A percentile compares a stretch with the other conserved stretches of the same genome.
phyloP scores from a whole-genome alignment of 2,329 filamentous ascomycete genomes.

The Aureobasidium zeae region DNA sequence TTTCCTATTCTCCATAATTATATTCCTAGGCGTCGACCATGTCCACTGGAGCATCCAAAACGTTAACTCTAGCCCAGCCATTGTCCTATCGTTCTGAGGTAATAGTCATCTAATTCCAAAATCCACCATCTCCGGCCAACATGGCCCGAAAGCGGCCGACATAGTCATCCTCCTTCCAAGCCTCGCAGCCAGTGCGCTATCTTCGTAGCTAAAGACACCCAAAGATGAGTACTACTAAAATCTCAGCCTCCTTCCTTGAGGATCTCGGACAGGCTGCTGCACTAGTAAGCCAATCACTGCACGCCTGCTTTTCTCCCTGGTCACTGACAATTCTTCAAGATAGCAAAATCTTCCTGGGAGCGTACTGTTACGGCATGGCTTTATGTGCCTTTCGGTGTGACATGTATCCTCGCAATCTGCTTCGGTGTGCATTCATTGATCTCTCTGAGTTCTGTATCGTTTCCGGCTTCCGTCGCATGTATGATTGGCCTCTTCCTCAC shows the following conservation, averaged over 20 bases:
- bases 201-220: no score
- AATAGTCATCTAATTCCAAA: no score
- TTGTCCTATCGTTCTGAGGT: no score
- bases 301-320: no score
- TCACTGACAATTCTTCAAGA: conserved; percentile 7
- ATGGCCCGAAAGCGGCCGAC: not conserved
- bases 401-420: conserved; percentile 33
- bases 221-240: not conserved
- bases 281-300: not conserved
- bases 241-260: not conserved
- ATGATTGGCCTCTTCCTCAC: conserved; percentile 46
- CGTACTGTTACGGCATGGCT: conserved; percentile 36
- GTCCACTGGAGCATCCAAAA: not conserved
- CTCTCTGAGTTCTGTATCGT: conserved; percentile 41
- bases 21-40: not conserved
- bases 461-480: conserved; percentile 52
- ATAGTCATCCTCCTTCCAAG: conserved; percentile 4
- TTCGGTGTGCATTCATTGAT: conserved; percentile 36
- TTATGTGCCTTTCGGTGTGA: conserved; percentile 39
- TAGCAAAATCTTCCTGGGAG: conserved; percentile 30
- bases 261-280: conserved; percentile 12
- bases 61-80: no score
- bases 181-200: no score
- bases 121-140: no score
- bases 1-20: not conserved